These are phyloP conservation scores for Juglanconis sp. DNA, from an alignment of 2,329 filamentous ascomycete genomes.

Conservation along the genomic window DNA sequence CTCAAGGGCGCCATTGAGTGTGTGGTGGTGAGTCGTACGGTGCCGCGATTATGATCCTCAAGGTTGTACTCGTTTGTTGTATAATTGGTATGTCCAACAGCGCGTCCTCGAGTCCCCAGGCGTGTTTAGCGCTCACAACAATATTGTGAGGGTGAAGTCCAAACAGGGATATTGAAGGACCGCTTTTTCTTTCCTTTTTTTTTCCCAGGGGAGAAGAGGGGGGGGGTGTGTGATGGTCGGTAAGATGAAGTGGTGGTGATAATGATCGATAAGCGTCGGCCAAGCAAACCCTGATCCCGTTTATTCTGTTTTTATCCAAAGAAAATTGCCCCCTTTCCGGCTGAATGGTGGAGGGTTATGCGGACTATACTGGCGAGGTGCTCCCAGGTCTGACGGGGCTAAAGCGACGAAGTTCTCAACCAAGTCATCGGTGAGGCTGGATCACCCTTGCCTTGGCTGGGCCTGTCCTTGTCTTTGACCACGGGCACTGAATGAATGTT, in stretches of 20 bases:
- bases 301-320: background rate
- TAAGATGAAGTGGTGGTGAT: background rate
- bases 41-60: background rate
- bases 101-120: background rate
- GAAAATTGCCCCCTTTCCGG: background rate
- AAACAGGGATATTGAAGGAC: background rate
- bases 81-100: background rate
- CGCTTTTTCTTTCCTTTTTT: background rate
- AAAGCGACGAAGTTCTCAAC: background rate
- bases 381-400: background rate
- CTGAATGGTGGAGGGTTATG: background rate
- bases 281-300: background rate
- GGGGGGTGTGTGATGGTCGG: background rate
- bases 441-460: background rate
- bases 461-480: no score
- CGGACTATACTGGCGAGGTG: background rate
- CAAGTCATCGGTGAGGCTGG: background rate
- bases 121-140: no score
- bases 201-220: background rate
- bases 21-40: background rate
- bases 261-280: background rate
- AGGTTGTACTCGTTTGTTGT: background rate
- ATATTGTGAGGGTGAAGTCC: no score
- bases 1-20: conserved; percentile 12
- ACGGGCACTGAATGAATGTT: background rate